Conservation (phyloP, 2,329 filamentous ascomycete genomes). For the Arthroderma sp. region DNA sequence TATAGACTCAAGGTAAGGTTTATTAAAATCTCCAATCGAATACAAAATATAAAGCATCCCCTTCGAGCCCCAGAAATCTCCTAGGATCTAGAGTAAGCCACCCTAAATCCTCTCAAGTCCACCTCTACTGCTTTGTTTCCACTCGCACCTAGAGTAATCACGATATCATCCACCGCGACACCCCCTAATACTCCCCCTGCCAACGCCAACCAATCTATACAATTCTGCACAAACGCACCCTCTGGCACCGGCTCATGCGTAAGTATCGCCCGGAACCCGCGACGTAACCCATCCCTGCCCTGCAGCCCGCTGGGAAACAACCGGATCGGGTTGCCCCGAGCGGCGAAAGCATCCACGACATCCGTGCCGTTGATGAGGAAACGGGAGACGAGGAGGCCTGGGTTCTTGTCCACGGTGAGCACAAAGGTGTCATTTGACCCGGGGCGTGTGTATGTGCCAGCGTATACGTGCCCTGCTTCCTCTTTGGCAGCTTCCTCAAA, state of each 20-base stretch:
- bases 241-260: background rate
- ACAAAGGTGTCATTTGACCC: conserved; percentile 7
- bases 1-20: too few relatives aligned
- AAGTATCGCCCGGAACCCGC: background rate
- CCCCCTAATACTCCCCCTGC: background rate
- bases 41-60: too few relatives aligned
- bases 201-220: background rate
- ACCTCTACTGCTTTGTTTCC: background rate
- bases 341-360: conserved; percentile 11
- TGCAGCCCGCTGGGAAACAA: background rate
- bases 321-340: background rate
- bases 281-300: background rate
- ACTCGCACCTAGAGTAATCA: background rate
- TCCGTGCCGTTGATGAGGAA: conserved; percentile 17
- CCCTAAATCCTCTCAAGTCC: background rate
- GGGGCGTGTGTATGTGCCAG: conserved; percentile 17
- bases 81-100: background rate
- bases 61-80: too few relatives aligned
- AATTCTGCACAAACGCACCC: background rate
- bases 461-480: conserved; percentile 19
- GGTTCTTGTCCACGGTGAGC: conserved; percentile 12
- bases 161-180: background rate
- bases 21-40: too few relatives aligned
- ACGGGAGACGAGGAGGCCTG: conserved; percentile 9
- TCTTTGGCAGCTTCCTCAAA: conserved; percentile 20